These are phyloP conservation scores for Musa schizocarpa DNA, from an alignment of 176 grass and related monocot species.

Conservation along the genomic window DNA sequence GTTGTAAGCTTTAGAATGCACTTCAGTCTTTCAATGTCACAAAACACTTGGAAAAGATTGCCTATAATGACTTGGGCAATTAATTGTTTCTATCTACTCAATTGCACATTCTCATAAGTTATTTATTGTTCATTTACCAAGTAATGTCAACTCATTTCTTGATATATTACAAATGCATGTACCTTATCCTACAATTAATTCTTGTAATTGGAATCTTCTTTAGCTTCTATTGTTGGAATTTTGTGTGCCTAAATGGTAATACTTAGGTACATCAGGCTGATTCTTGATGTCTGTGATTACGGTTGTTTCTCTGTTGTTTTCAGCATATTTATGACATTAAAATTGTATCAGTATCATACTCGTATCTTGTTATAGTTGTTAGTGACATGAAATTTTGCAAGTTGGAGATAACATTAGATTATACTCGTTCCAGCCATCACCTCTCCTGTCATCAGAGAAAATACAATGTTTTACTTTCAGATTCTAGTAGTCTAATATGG, in stretches of 20 bases:
- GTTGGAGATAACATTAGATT: background rate
- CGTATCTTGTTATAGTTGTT: background rate
- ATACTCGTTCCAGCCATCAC: background rate
- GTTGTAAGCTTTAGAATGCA: no score
- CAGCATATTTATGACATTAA: background rate
- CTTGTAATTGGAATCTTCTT: no score
- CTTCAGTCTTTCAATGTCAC: no score
- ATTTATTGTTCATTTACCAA: background rate
- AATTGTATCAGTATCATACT: background rate
- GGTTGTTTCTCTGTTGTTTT: background rate
- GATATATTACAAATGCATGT: background rate
- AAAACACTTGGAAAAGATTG: no score
- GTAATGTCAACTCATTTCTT: no score
- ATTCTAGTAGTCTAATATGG: conserved; percentile 16
- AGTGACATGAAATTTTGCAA: background rate
- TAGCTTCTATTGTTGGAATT: background rate
- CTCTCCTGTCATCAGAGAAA: background rate
- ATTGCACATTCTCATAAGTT: background rate
- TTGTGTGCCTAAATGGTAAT: background rate
- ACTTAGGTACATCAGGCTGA: background rate
- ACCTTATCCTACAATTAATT: background rate
- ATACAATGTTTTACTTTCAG: background rate
- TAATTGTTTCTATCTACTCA: no score
- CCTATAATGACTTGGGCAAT: no score
- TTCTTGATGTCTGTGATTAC: background rate